These are phyloP conservation scores for Solanum paucissectum DNA, from an alignment of 257 asterid genomes.

Conservation along the genomic window DNA sequence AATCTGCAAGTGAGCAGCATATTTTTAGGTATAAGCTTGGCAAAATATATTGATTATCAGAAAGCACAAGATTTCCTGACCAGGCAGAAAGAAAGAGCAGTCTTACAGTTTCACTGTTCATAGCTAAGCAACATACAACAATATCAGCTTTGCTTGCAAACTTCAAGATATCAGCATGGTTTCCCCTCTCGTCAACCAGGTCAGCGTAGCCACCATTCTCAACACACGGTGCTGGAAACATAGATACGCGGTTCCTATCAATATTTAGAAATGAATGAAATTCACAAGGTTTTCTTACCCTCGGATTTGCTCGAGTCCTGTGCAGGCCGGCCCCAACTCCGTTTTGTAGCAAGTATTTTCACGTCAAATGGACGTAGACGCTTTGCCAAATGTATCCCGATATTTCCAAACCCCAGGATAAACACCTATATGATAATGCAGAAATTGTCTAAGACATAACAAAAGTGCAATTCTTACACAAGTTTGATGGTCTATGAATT, in stretches of 20 bases:
- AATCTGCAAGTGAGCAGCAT: conserved; percentile 38
- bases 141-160: conserved; percentile 77
- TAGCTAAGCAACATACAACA: conserved; percentile 70
- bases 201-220: not conserved
- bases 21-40: not conserved
- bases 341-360: conserved; percentile 83
- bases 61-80: not conserved
- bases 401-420: conserved; percentile 81
- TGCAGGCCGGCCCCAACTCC: conserved; percentile 53
- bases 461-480: not conserved
- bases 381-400: conserved; percentile 80
- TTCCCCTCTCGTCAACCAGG: conserved; percentile 83
- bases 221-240: not conserved
- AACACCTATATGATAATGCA: conserved; percentile 32
- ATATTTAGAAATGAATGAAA: not conserved
- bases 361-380: conserved; percentile 87
- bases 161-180: conserved; percentile 50
- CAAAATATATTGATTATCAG: not conserved
- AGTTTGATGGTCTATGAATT: not conserved
- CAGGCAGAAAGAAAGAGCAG: not conserved
- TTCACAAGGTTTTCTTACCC: not conserved
- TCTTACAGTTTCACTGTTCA: conserved; percentile 73
- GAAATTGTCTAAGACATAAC: not conserved
- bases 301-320: conserved; percentile 6
- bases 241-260: not conserved